Evolutionary conservation across 2,329 filamentous ascomycete genomes (phyloP).

Genomic region (Venturia nashicola): DNA sequence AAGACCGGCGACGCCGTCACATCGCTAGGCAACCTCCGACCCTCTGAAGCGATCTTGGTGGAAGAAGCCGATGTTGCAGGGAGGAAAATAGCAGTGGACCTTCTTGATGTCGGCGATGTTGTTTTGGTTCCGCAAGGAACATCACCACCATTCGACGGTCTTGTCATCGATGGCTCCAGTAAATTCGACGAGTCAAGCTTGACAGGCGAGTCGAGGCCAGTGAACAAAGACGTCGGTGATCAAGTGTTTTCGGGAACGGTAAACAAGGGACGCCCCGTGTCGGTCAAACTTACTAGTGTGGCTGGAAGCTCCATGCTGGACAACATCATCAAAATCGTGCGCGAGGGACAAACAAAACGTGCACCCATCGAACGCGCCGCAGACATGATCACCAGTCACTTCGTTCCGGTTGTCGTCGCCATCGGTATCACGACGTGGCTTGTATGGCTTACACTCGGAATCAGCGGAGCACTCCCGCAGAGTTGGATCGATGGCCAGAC

Average conservation of each 20-base stretch:
- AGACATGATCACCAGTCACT: constrained; percentile 61
- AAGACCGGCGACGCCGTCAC: constrained; percentile 80
- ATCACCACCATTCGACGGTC: constrained; percentile 76
- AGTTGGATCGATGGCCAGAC: constrained; percentile 41
- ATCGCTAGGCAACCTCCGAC: constrained; percentile 64
- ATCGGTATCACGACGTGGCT: constrained; percentile 61
- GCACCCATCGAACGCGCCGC: constrained; percentile 67
- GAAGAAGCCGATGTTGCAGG: constrained; percentile 26
- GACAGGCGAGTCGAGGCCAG: constrained; percentile 62
- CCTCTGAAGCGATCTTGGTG: constrained; percentile 62
- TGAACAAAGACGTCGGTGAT: constrained; percentile 52
- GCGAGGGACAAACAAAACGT: constrained; percentile 63
- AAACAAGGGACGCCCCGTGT: constrained; percentile 54
- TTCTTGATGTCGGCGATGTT: constrained; percentile 42
- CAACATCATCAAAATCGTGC: constrained; percentile 63
- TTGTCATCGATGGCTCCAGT: constrained; percentile 43
- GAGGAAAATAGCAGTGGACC: constrained; percentile 46
- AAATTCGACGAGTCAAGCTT: constrained; percentile 82
- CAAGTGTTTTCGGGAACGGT: constrained; percentile 61
- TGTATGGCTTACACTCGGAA: constrained; percentile 55
- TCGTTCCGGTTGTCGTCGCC: constrained; percentile 60
- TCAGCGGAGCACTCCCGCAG: constrained; percentile 43
- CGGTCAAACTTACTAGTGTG: constrained; percentile 50
- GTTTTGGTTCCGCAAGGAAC: constrained; percentile 67
- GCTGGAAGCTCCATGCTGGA: constrained; percentile 66